phyloP scores from a whole-genome alignment of 2,329 filamentous ascomycete species.

The Verticillium dahliae region DNA sequence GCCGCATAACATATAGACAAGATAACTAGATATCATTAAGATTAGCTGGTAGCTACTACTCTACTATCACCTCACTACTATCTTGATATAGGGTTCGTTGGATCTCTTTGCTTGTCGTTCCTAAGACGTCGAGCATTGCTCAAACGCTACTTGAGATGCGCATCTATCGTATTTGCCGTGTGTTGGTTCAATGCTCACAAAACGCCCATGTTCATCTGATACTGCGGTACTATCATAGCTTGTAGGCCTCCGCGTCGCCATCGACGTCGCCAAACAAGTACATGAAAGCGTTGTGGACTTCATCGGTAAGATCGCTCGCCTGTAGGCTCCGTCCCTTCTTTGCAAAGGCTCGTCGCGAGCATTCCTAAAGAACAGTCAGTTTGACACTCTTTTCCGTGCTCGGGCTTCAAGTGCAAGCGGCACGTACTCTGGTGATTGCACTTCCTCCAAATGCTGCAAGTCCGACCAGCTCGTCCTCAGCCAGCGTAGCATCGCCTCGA shows the following conservation, averaged over 20 bases:
- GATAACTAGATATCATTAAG: not conserved
- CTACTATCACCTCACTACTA: not conserved
- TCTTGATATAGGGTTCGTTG: not conserved
- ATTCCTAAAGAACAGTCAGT: slow-evolving; percentile 48
- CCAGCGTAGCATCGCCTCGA: slow-evolving; percentile 17
- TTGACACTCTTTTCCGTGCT: not conserved
- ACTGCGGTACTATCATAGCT: slow-evolving; percentile 18
- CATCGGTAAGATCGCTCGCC: slow-evolving; percentile 86
- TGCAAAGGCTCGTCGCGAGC: slow-evolving; percentile 77
- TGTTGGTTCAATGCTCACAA: not conserved
- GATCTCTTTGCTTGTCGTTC: not conserved
- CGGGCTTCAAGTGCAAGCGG: not conserved
- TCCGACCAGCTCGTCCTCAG: slow-evolving; percentile 58
- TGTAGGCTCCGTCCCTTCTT: slow-evolving; percentile 84
- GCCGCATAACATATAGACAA: not conserved
- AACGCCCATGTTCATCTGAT: not conserved
- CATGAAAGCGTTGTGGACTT: slow-evolving; percentile 77
- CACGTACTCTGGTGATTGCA: slow-evolving; percentile 70
- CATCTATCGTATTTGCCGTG: not conserved
- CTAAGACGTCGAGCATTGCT: not conserved
- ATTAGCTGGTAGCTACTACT: too few species aligned
- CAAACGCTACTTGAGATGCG: not conserved
- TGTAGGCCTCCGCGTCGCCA: slow-evolving; percentile 26
- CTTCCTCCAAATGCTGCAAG: slow-evolving; percentile 83
- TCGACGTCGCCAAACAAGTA: slow-evolving; percentile 70